Evolutionary conservation across 2,329 filamentous ascomycete species (phyloP).

Genomic region (Aureobasidium vineae): DNA sequence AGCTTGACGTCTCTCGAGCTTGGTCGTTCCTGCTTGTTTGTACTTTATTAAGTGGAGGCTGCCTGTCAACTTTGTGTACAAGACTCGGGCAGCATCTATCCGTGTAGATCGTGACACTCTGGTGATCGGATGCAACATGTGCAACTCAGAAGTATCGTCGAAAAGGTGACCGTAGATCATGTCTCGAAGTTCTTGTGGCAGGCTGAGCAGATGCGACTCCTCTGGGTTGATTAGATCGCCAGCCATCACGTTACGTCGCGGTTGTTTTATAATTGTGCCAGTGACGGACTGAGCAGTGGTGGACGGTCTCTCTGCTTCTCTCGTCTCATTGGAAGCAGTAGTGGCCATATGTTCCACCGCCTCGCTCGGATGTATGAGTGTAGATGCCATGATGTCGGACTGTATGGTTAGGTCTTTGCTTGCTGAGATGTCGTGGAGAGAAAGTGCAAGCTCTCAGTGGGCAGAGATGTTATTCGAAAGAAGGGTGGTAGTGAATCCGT

Average conservation of each 20-base stretch:
- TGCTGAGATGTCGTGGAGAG: not conserved
- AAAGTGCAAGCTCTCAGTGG: not conserved
- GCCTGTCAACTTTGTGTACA: not conserved
- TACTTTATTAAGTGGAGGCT: not conserved
- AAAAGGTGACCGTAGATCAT: not conserved
- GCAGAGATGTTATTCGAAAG: not conserved
- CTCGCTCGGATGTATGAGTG: not conserved
- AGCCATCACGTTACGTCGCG: not conserved
- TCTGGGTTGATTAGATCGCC: not conserved
- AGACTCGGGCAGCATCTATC: not conserved
- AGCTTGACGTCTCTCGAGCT: too few species aligned
- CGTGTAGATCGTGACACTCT: not conserved
- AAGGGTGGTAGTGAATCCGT: not conserved
- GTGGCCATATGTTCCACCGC: too few species aligned
- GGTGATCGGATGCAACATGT: not conserved
- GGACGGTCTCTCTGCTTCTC: too few species aligned
- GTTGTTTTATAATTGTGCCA: not conserved
- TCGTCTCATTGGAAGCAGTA: too few species aligned
- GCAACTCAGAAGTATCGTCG: not conserved
- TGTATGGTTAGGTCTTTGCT: not conserved
- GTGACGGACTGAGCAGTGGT: not conserved
- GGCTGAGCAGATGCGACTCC: not conserved
- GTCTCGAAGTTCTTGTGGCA: not conserved
- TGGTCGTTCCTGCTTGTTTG: too few species aligned
- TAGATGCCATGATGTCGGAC: not conserved